These are phyloP conservation scores for Podaxis sp. DNA, from an alignment of 768 basidiomycete genomes.

Conservation along the genomic window DNA sequence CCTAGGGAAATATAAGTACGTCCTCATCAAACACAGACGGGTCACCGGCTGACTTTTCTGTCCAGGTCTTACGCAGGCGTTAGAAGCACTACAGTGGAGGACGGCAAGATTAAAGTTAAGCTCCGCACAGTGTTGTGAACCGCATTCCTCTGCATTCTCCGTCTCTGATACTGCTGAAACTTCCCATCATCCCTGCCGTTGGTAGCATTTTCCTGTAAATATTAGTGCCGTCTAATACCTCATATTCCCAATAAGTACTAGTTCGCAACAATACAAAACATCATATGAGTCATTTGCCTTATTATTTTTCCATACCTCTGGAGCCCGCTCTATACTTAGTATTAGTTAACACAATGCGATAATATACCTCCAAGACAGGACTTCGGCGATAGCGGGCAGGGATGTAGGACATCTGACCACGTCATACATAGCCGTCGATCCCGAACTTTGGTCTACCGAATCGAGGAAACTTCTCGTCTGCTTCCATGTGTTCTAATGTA, in stretches of 20 bases:
- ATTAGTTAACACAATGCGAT: too few species aligned
- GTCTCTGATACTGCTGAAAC: background rate
- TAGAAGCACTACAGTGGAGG: background rate
- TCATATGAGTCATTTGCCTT: too few species aligned
- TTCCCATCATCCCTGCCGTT: background rate
- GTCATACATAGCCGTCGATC: background rate
- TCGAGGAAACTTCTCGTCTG: background rate
- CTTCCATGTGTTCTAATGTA: background rate
- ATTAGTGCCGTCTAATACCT: too few species aligned
- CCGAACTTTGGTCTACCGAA: background rate
- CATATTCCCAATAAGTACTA: too few species aligned
- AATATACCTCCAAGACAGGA: too few species aligned
- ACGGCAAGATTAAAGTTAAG: background rate
- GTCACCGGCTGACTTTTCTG: background rate
- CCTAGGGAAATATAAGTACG: conserved; percentile 17
- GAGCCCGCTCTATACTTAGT: too few species aligned
- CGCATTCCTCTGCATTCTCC: background rate
- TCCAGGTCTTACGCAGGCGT: conserved; percentile 3
- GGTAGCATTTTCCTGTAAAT: background rate
- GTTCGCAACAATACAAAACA: too few species aligned
- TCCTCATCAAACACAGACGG: background rate
- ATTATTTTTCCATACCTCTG: too few species aligned
- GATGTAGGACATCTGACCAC: background rate
- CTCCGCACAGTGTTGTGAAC: background rate
- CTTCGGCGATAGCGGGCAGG: too few species aligned